Evolutionary conservation across 192 early-diverging fungal species (phyloP), one percentile per base, ranked within the genome.

Genomic region (Coemansia sp.): DNA sequence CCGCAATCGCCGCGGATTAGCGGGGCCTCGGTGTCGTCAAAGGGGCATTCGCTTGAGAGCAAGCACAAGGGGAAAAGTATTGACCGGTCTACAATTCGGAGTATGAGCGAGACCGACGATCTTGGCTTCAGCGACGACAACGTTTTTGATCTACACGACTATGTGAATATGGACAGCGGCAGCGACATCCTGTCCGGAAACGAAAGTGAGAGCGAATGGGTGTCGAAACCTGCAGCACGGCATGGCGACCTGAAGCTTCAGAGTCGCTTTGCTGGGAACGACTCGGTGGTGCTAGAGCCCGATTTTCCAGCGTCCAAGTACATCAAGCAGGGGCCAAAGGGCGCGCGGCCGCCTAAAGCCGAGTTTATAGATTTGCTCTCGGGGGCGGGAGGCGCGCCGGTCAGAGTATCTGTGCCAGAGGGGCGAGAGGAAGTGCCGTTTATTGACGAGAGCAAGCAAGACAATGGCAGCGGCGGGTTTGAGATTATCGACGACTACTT

Each of bases 401-500:
- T 69, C 47, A 56, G 56, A 27, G 49, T 69, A 5, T 46, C 50
- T 12, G 25, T 53, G 14, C 27, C 59, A 5, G 55, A 62, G 11
- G 66, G 51, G 10, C 16, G 6, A 29, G 30, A 38, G 28, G 57
- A 28, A 6, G 25, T 31, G n/a, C n/a, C n/a, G 46, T 62, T 62
- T 35, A 18, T 62, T 33, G 60, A 28, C 21, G 60, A 45, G 29
- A 12, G 16, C 19, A 11, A 16, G 31, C 40, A n/a, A 4, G 54
- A 40, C 16, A 35, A n/a, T 16, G 24, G 5, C 4, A 27, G 21
- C 40, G 51, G 32, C 1, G 56, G 19, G 22, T 72, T 78, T 67
- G 63, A 54, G 18, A 50, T 78, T 23, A 78, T 78, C 27, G 69
- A 78, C 18, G 62, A 78, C 54, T 78, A 78, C 66, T 78, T 78